These are phyloP conservation scores for Planoprotostelium fungivorum DNA, from an alignment of 78 protist genomes.

Conservation along the genomic window DNA sequence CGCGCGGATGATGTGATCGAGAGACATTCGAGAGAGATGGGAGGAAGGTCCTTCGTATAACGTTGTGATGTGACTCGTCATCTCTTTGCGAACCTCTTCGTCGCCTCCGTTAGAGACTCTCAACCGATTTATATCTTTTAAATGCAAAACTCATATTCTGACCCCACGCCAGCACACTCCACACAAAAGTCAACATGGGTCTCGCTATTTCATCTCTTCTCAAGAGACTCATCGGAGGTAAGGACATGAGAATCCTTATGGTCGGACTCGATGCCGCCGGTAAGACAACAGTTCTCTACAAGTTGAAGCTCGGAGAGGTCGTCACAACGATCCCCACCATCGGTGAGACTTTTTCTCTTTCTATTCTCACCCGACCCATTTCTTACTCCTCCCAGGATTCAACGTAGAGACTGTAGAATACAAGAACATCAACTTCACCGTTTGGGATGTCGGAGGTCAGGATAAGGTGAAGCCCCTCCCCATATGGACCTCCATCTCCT, in stretches of 20 bases:
- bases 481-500: constrained; percentile 35
- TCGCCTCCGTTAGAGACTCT: not conserved
- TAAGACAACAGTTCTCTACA: constrained; percentile 73
- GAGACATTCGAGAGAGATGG: not conserved
- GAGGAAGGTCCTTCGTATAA: not conserved
- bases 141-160: not conserved
- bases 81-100: not conserved
- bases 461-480: constrained; percentile 88
- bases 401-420: constrained; percentile 70
- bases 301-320: constrained; percentile 57
- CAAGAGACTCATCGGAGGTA: not conserved
- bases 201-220: not conserved
- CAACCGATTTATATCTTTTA: no score
- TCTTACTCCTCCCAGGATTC: constrained; percentile 10
- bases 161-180: not conserved
- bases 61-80: not conserved
- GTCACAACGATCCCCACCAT: constrained; percentile 67
- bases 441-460: constrained; percentile 98
- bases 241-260: constrained; percentile 72
- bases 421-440: constrained; percentile 85
- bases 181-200: not conserved
- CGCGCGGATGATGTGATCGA: not conserved
- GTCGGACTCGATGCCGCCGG: constrained; percentile 91
- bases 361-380: not conserved
- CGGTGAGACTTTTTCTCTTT: constrained; percentile 19